Conservation (phyloP, 352 stramenopile genomes). For the Globisporangium carolinianum region DNA sequence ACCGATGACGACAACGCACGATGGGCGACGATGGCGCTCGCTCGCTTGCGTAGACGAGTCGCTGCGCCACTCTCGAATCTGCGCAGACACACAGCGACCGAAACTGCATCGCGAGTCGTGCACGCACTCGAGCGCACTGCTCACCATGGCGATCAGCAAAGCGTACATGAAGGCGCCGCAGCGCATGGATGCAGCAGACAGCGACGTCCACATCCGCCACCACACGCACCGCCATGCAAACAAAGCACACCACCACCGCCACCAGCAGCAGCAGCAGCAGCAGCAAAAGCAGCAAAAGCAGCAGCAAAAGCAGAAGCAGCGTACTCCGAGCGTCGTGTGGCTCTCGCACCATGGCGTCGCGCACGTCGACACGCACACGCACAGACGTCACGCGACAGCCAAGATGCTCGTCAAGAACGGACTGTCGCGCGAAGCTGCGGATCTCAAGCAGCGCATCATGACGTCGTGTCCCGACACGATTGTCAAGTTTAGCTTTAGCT, state of each 20-base stretch:
- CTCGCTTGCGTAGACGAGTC: constrained; percentile 7
- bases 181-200: constrained; percentile 4
- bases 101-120: not conserved
- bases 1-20: too few relatives aligned
- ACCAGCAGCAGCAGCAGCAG: constrained; percentile 13
- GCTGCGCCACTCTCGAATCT: not conserved
- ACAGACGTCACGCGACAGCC: not conserved
- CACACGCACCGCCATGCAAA: constrained; percentile 6
- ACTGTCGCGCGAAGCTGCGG: constrained; percentile 27
- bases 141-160: constrained; percentile 13
- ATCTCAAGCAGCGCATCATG: constrained; percentile 54
- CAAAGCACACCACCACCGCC: constrained; percentile 3
- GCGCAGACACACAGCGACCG: not conserved
- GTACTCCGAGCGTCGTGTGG: constrained; percentile 16
- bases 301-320: constrained; percentile 2
- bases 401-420: constrained; percentile 24
- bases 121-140: not conserved
- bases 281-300: not conserved
- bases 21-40: not conserved
- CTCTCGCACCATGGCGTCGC: constrained; percentile 25
- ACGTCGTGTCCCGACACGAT: constrained; percentile 34
- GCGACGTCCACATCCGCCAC: not conserved
- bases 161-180: constrained; percentile 6
- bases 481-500: constrained; percentile 51
- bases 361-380: constrained; percentile 8